Base-by-base conservation (phyloP, 2,329 filamentous ascomycete species). In the Claviceps paspali region DNA sequence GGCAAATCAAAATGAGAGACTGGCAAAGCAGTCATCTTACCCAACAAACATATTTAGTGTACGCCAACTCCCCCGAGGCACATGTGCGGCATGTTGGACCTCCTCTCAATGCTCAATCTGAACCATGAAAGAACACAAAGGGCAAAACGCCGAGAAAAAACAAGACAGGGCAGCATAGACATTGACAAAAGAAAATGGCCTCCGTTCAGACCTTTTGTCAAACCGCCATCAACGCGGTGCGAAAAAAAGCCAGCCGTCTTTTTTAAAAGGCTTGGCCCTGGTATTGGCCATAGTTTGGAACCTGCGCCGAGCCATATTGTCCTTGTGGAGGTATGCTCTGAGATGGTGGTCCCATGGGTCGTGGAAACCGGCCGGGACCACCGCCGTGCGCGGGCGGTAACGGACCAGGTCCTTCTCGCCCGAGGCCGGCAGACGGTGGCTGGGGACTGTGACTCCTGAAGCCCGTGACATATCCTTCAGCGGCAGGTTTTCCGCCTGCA, bases 401-500 rank as follows among this genome's bases (percentile, higher is more conserved):
- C 6, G 38, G 40, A 5, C 43, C 43, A 22, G 41, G 39, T 32
- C 44, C 47, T 39, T 43, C 44, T 5, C 37, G 40, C 11, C 45
- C 49, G 40, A 51, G 49, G 5, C 47, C 38, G 24, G 44, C 47
- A 33, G 55, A 49, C n/a, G 39, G 41, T 9, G 48, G 44, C 34
- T 48, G 48, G 1, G 64, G 47, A n/a, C 47, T 53, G 1, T 52
- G 46, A 0, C 47, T 49, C 14, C 43, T 47, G 4, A 49, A 41
- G 5, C 47, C 44, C 36, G 41, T 47, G 6, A 47, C 45, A 6
- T 51, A 28, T 17, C 67, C 62, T 43, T 67, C 68, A 32, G 68
- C 64, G 0, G 77, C 76, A 2, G 67, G 61, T 35, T 64, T 68
- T 28, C 80, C 69, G 34, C 70, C 69, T 50, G 73, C 71, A 29